Percentiles rank a stretch among this genome's conserved stretches.
Conservation (phyloP, 768 basidiomycete species). For the Lepiota venenata region DNA sequence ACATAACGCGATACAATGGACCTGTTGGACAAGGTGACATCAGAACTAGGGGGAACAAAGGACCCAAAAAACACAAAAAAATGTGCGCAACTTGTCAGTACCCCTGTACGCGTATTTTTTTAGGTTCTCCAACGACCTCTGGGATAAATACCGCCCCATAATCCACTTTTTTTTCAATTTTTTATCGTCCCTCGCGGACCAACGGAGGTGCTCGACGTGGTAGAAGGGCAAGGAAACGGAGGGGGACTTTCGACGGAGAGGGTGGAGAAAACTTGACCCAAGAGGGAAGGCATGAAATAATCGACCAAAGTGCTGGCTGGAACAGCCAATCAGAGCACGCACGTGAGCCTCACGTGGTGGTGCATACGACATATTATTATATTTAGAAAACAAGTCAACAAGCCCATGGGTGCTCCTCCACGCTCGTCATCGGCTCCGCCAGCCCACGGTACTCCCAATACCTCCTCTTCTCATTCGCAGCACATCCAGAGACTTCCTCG, state of each 20-base stretch:
- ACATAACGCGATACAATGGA: slow-evolving; percentile 75
- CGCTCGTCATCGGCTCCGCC: background rate
- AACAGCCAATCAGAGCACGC: background rate
- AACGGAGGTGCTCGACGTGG: too few species aligned
- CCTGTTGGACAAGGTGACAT: slow-evolving; percentile 31
- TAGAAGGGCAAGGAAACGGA: background rate
- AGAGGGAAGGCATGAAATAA: too few species aligned
- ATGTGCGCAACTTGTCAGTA: slow-evolving; percentile 74
- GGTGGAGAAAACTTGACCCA: background rate
- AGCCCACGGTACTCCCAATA: background rate
- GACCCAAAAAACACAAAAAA: background rate
- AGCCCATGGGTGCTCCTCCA: slow-evolving; percentile 4
- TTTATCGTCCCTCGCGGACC: too few species aligned
- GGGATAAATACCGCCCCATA: slow-evolving; percentile 5
- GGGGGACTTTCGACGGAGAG: background rate
- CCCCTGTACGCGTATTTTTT: slow-evolving; percentile 78
- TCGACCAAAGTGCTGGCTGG: too few species aligned
- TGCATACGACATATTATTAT: background rate
- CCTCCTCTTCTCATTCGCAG: background rate
- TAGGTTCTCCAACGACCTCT: slow-evolving; percentile 55
- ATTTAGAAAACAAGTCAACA: background rate
- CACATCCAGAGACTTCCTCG: background rate
- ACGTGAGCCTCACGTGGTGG: background rate
- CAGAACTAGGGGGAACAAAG: slow-evolving; percentile 11
- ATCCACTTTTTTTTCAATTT: too few species aligned